These are phyloP conservation scores for Leishmania gerbilli DNA, from an alignment of 208 protist species.

Conservation along the genomic window DNA sequence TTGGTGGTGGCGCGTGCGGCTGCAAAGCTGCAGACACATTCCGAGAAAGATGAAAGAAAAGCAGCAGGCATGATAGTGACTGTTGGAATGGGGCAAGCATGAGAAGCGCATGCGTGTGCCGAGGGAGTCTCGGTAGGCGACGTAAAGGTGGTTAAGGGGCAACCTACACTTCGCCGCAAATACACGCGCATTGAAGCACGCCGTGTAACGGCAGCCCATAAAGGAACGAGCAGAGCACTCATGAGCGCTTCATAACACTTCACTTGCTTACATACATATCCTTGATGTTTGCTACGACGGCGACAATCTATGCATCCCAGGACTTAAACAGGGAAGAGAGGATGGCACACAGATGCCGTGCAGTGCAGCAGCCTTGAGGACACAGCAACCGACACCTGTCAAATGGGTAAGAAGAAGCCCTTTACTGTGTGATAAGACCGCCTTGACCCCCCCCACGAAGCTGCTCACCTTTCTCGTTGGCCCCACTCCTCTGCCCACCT, in stretches of 20 bases:
- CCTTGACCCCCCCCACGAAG: neutral
- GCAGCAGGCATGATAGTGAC: neutral
- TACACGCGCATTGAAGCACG: neutral
- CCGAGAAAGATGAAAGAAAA: neutral
- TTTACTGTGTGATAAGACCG: neutral
- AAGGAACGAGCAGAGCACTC: neutral
- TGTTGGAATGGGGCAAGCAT: neutral
- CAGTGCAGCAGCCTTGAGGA: neutral
- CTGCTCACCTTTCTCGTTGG: neutral
- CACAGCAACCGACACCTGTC: neutral
- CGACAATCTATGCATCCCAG: neutral
- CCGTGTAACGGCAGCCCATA: neutral
- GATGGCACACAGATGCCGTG: neutral
- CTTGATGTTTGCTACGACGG: neutral
- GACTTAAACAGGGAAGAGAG: slow-evolving; percentile 18
- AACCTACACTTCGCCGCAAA: neutral
- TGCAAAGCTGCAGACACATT: neutral
- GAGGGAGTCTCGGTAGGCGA: neutral
- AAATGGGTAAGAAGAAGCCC: slow-evolving; percentile 6
- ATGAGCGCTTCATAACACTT: neutral
- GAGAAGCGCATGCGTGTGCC: neutral
- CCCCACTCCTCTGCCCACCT: neutral
- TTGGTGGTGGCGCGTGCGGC: neutral
- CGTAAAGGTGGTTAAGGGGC: neutral
- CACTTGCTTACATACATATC: neutral